A percentile compares a stretch with the other conserved stretches of the same genome.
These are phyloP conservation scores for Castanea crenata DNA, from an alignment of 306 rosid species.

Conservation along the genomic window DNA sequence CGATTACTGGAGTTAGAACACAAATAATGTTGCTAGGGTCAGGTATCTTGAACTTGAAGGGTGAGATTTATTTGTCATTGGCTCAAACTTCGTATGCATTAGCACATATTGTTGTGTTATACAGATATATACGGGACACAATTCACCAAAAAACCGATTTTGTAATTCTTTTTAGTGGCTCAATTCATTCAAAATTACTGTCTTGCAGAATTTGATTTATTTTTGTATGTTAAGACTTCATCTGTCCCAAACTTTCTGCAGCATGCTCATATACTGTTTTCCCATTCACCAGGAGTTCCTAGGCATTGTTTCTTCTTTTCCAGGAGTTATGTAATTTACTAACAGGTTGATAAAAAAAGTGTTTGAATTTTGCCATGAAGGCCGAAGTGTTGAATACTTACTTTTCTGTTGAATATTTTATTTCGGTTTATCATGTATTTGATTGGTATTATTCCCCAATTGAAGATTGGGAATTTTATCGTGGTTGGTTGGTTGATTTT, in stretches of 20 bases:
- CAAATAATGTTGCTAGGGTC: conserved; percentile 31
- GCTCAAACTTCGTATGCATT: conserved; percentile 28
- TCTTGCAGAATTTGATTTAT: conserved; percentile 3
- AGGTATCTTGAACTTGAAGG: conserved; percentile 40
- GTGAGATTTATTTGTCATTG: conserved; percentile 50
- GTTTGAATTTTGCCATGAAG: not conserved
- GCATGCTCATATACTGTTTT: not conserved
- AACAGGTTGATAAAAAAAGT: not conserved
- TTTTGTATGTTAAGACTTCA: conserved; percentile 8
- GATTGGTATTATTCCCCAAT: not conserved
- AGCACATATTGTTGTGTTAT: conserved; percentile 52
- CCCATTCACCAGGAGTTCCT: not conserved
- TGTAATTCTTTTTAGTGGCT: conserved; percentile 38
- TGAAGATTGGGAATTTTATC: too few relatives aligned
- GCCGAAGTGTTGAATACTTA: not conserved
- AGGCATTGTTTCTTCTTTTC: not conserved
- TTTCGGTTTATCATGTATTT: not conserved
- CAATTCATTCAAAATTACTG: conserved; percentile 13
- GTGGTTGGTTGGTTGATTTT: too few relatives aligned
- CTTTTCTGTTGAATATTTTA: not conserved
- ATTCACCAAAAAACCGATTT: conserved; percentile 29
- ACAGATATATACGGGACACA: conserved; percentile 30
- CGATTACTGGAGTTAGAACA: conserved; percentile 36
- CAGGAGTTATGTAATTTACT: not conserved
- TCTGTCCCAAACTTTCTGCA: not conserved